Percentiles rank a stretch among this genome's conserved stretches.
Evolutionary conservation across 2,329 filamentous ascomycete genomes (phyloP).

Genomic region (Phyllosticta citriasiana): DNA sequence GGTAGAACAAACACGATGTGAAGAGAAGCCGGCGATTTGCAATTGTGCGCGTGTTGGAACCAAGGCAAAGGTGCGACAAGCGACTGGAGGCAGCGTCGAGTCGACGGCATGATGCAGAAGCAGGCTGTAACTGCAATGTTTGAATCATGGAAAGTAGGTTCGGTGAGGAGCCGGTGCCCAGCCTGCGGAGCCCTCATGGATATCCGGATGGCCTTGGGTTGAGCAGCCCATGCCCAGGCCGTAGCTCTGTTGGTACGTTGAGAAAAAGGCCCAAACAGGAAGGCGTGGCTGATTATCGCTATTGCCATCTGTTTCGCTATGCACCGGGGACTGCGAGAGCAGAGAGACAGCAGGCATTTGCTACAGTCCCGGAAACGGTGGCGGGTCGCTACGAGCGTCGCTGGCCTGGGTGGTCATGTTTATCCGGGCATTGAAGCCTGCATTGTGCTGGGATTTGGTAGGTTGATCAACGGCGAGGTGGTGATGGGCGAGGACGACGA

Average conservation of each 20-base stretch:
- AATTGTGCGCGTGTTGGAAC: background rate
- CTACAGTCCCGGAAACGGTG: background rate
- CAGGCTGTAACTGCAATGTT: background rate
- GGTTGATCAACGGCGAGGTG: too few relatives aligned
- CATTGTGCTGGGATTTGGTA: too few relatives aligned
- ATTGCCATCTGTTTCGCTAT: background rate
- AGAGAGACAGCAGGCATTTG: background rate
- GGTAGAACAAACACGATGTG: background rate
- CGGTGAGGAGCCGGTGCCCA: background rate
- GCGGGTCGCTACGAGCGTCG: background rate
- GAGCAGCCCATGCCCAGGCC: background rate
- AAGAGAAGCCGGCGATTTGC: background rate
- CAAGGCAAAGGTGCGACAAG: background rate
- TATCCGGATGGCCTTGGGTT: background rate
- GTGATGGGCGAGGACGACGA: too few relatives aligned
- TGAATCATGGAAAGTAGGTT: background rate
- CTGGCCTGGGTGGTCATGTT: background rate
- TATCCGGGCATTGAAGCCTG: background rate
- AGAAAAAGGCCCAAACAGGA: background rate
- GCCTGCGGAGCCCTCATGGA: background rate
- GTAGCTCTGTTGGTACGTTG: background rate
- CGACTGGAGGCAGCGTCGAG: background rate
- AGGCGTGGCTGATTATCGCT: background rate
- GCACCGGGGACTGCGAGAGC: background rate
- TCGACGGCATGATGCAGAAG: background rate